Evolutionary conservation across 2,329 filamentous ascomycete genomes (phyloP), one percentile per base, ranked within the genome.

Genomic region (Epichloe scottii): DNA sequence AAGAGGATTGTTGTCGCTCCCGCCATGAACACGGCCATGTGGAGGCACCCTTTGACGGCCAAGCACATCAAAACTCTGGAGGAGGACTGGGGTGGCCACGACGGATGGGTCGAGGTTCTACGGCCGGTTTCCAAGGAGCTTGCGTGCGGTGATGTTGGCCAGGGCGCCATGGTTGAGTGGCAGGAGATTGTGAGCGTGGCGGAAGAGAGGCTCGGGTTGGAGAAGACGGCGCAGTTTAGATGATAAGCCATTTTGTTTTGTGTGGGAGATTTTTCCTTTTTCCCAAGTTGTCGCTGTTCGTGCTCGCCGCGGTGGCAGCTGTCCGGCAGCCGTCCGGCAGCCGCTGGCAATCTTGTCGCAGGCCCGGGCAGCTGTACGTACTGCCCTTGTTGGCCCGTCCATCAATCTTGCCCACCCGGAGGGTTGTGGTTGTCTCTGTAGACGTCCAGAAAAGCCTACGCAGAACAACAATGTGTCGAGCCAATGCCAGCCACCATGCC

Each of bases 11-110:
- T 93, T 2, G 85, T 91, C 0, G 86, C 86, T 2, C 83, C 84
- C 1, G 82, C 85, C 33, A 95, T 95, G 88, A 95, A 96, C 65
- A 89, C 81, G 23, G 82, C 84, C 4, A 95, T 95, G 90, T 95
- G 87, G 85, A 73, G 75, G 51, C 89, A 96, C 63, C 90, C 89
- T 2, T 71, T 95, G 44, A 95, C 90, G 1, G 74, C 69, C 47
- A 80, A 78, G 55, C 88, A 95, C 56, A 68, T 95, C 38, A 70
- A 70, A 40, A 71, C 85, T 0, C 69, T 96, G 45, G 76, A 83
- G 55, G 77, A 85, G 46, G 85, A 89, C 52, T 95, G 89, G 89
- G 84, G 82, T 5, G 69, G 66, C 2, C 57, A 65, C 19, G 62
- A 64, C 21, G 62, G 68, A 43, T 71, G 66, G 66, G 71, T 93